phyloP scores from a whole-genome alignment of 208 protist species.

The Leishmania braziliensis region DNA sequence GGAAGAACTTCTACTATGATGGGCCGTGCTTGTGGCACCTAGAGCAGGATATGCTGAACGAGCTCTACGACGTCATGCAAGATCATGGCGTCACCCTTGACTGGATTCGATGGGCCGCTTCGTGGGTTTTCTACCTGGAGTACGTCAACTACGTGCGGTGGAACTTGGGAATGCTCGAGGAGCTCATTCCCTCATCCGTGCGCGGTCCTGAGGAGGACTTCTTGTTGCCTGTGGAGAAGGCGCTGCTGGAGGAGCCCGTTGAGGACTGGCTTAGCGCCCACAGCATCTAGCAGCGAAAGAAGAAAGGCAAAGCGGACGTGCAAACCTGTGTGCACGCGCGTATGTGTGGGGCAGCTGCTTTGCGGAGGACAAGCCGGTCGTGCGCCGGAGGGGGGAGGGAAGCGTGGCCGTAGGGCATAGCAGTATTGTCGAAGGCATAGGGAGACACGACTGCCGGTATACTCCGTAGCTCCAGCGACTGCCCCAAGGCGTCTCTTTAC shows the following conservation, averaged over 20 bases:
- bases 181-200: conserved; percentile 57
- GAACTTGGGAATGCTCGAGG: conserved; percentile 60
- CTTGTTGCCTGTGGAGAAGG: conserved; percentile 50
- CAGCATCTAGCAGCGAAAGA: conserved; percentile 1
- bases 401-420: background rate
- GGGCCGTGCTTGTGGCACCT: conserved; percentile 85
- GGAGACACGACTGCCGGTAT: background rate
- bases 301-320: background rate
- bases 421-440: background rate
- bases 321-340: conserved; percentile 5
- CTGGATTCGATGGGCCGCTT: conserved; percentile 71
- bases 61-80: conserved; percentile 88
- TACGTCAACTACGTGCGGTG: conserved; percentile 70
- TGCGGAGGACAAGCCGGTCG: background rate
- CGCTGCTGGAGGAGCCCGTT: conserved; percentile 47
- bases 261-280: conserved; percentile 59
- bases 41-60: conserved; percentile 80
- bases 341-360: background rate
- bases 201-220: conserved; percentile 75
- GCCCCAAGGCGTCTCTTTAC: background rate
- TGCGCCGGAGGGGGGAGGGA: background rate
- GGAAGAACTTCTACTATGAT: conserved; percentile 78
- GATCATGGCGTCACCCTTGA: conserved; percentile 79
- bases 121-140: conserved; percentile 84
- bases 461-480: too few relatives aligned